Evolutionary conservation across 495 filamentous ascomycete genomes (phyloP), one percentile per base, ranked within the genome.

Genomic region (Haplographium delicatum): DNA sequence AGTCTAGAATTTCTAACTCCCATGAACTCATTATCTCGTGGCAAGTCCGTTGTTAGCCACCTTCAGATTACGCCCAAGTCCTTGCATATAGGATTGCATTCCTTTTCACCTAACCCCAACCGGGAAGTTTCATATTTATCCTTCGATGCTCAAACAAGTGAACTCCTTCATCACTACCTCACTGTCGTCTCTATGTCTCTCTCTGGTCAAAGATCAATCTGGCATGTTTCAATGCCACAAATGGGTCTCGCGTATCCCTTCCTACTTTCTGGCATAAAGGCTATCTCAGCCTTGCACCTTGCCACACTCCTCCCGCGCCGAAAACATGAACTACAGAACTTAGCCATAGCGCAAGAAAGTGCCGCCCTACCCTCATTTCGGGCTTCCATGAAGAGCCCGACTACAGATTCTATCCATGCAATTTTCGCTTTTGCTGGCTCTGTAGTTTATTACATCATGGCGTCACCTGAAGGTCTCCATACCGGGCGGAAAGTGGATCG

Each of bases 241-340:
- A 57, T 72, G 44, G 68, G 62, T 10, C 58, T 70, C 4, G 49
- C 59, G 8, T 41, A 63, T 9, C 64, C 65, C 0, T 72, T 71
- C 41, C 57, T 73, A 8, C 64, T 73, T 60, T 62, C 64, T 35
- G 68, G 70, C 23, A 65, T 75, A 13, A 47, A 71, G 13, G 67
- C 70, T 1, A 38, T 70, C 20, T 66, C 68, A 0, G 63, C 70
- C 4, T 47, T 73, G 31, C 70, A 75, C 46, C 65, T 70, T 3
- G 69, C 72, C 54, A 65, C 15, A 35, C 65, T 10, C 48, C 44
- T 61, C 5, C 63, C 59, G 10, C 37, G 47, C 5, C 50, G 59
- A 3, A 47, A 42, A 30, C 18, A 35, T 11, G 34, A 47, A 13
- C 22, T 47, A n/a, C 44, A 42, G 18, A 22, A 1, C 10, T 31